A percentile compares a stretch with the other conserved stretches of the same genome.
Conservation (phyloP, 2,329 filamentous ascomycete species). For the Macroventuria anomochaeta region DNA sequence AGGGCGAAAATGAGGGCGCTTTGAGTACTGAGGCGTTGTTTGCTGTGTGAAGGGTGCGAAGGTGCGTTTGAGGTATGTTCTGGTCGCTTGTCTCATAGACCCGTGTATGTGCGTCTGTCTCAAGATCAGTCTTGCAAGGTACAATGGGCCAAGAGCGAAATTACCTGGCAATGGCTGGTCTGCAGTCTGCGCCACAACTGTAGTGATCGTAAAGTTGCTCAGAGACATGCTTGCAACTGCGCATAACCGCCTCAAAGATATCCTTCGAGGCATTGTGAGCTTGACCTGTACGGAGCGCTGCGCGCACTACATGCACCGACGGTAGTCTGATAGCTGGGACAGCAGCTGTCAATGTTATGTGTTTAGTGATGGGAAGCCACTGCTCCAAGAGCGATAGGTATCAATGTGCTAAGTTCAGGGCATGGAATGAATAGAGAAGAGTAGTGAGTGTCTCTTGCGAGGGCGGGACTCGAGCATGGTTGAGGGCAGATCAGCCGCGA, state of each 20-base stretch:
- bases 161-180: slow-evolving; percentile 15
- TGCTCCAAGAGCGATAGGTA: slow-evolving; percentile 17
- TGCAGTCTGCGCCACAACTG: slow-evolving; percentile 7
- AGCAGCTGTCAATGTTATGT: not conserved
- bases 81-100: slow-evolving; percentile 26
- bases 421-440: slow-evolving; percentile 14
- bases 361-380: slow-evolving; percentile 9
- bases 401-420: slow-evolving; percentile 12
- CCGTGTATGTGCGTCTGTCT: slow-evolving; percentile 5
- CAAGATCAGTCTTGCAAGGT: slow-evolving; percentile 7
- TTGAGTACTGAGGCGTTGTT: not conserved
- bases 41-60: not conserved
- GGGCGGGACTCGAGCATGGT: slow-evolving; percentile 15
- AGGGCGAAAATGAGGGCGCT: not conserved
- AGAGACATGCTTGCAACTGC: slow-evolving; percentile 9
- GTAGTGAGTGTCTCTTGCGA: slow-evolving; percentile 2
- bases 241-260: slow-evolving; percentile 10
- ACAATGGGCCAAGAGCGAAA: not conserved
- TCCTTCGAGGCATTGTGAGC: slow-evolving; percentile 9
- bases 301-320: not conserved
- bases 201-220: slow-evolving; percentile 9
- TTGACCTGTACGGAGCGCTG: not conserved
- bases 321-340: not conserved
- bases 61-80: slow-evolving; percentile 12
- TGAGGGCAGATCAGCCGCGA: slow-evolving; percentile 21